These are phyloP conservation scores for Lasiodiplodia sp. DNA, from an alignment of 2,329 filamentous ascomycete genomes.

Conservation along the genomic window DNA sequence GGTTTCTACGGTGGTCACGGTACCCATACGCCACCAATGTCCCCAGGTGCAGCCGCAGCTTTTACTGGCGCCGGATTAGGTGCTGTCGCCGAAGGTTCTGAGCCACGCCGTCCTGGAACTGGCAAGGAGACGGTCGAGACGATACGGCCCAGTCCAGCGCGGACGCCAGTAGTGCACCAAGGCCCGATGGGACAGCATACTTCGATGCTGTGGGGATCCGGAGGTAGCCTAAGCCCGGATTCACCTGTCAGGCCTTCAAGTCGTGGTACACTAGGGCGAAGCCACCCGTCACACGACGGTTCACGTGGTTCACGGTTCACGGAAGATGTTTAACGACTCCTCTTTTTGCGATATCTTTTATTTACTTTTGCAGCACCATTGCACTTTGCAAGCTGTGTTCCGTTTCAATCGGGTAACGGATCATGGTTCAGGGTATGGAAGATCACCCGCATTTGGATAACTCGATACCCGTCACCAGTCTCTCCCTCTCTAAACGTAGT, in stretches of 20 bases:
- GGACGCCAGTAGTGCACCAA: constrained; percentile 66
- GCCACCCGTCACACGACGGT: constrained; percentile 54
- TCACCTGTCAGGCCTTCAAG: constrained; percentile 43
- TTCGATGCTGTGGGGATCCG: constrained; percentile 30
- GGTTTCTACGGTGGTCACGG: constrained; percentile 51
- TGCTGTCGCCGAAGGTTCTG: constrained; percentile 38
- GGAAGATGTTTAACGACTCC: constrained; percentile 51
- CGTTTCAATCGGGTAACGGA: constrained; percentile 10
- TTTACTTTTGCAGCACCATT: constrained; percentile 23
- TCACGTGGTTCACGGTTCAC: constrained; percentile 56
- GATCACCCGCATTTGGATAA: constrained; percentile 22
- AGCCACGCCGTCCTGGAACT: constrained; percentile 29
- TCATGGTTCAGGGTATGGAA: constrained; percentile 16
- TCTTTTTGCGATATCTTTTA: constrained; percentile 24
- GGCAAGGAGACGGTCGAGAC: constrained; percentile 32
- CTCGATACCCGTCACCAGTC: constrained; percentile 16
- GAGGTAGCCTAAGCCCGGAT: constrained; percentile 43
- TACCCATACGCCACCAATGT: constrained; percentile 30
- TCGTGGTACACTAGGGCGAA: constrained; percentile 49
- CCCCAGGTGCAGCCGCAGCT: constrained; percentile 28
- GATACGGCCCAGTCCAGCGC: constrained; percentile 65
- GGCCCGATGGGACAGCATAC: constrained; percentile 34
- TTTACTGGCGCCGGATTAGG: constrained; percentile 10
- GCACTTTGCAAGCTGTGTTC: constrained; percentile 4
- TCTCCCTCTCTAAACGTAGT: constrained; percentile 26